These are phyloP conservation scores for Juncus effusus DNA, from an alignment of 176 grass and related monocot species.

Conservation along the genomic window DNA sequence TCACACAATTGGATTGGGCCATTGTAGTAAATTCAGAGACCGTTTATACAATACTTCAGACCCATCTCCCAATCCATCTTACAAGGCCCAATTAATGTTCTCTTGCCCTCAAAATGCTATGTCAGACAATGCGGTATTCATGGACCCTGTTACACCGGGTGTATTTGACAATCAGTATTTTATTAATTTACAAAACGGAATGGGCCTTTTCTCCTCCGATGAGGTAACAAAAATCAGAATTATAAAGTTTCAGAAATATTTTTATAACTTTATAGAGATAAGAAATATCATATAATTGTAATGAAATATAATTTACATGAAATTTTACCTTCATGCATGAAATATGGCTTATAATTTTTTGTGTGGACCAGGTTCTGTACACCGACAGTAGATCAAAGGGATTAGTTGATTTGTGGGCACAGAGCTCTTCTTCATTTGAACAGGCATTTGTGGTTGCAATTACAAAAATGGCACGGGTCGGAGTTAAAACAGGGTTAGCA, in stretches of 20 bases:
- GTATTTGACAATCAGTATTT: slow-evolving; percentile 86
- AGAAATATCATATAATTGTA: no score
- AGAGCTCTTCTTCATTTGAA: slow-evolving; percentile 43
- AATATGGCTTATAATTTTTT: background rate
- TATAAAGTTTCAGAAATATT: no score
- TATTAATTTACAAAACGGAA: slow-evolving; percentile 45
- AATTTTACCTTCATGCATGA: background rate
- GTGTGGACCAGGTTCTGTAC: slow-evolving; percentile 33
- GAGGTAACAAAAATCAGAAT: background rate
- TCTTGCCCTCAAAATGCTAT: slow-evolving; percentile 37
- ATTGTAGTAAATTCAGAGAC: slow-evolving; percentile 53
- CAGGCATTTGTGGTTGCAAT: slow-evolving; percentile 53
- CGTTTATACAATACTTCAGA: slow-evolving; percentile 49
- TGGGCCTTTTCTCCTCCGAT: slow-evolving; percentile 20
- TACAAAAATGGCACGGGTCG: slow-evolving; percentile 55
- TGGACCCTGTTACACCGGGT: slow-evolving; percentile 61
- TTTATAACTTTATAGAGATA: no score
- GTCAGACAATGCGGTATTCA: slow-evolving; percentile 34
- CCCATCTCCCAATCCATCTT: slow-evolving; percentile 44
- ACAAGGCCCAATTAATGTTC: slow-evolving; percentile 42
- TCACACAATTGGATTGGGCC: slow-evolving; percentile 65
- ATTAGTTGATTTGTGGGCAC: slow-evolving; percentile 41
- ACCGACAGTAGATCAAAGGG: slow-evolving; percentile 47
- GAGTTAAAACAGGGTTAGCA: slow-evolving; percentile 52
- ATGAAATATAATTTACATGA: no score